phyloP scores from a whole-genome alignment of 2,329 filamentous ascomycete genomes.

The Pestalotiopsis sp. region DNA sequence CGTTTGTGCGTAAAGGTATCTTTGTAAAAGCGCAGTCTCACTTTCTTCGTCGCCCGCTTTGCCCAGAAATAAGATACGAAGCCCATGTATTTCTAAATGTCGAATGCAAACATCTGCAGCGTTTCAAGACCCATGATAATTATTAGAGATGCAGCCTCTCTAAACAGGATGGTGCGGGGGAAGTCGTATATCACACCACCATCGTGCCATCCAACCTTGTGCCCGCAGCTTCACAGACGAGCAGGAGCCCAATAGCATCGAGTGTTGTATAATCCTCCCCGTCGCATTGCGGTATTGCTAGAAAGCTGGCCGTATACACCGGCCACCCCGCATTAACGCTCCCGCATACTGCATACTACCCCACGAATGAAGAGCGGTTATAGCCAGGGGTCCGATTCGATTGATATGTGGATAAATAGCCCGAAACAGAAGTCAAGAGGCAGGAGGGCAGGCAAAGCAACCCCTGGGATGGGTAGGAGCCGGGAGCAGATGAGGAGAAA shows the following conservation, averaged over 20 bases:
- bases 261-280: background rate
- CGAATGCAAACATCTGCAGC: background rate
- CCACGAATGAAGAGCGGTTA: background rate
- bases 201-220: slow-evolving; percentile 1
- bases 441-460: background rate
- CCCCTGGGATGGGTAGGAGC: background rate
- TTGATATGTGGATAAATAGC: background rate
- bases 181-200: background rate
- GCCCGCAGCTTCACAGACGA: background rate
- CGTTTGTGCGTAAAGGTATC: too few relatives aligned
- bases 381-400: background rate
- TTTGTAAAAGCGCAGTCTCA: too few relatives aligned
- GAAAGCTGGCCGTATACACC: background rate
- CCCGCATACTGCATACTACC: background rate
- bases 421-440: background rate
- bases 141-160: background rate
- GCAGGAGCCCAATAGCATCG: background rate
- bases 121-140: background rate
- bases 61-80: too few relatives aligned
- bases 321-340: background rate
- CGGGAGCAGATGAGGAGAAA: background rate
- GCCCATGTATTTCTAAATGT: background rate
- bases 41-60: too few relatives aligned
- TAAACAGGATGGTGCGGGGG: background rate
- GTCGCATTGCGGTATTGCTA: background rate